Percentiles rank a stretch among this genome's conserved stretches.
Evolutionary conservation across 75 land plant genomes (phyloP).

Genomic region (Pinus tabuliformis): DNA sequence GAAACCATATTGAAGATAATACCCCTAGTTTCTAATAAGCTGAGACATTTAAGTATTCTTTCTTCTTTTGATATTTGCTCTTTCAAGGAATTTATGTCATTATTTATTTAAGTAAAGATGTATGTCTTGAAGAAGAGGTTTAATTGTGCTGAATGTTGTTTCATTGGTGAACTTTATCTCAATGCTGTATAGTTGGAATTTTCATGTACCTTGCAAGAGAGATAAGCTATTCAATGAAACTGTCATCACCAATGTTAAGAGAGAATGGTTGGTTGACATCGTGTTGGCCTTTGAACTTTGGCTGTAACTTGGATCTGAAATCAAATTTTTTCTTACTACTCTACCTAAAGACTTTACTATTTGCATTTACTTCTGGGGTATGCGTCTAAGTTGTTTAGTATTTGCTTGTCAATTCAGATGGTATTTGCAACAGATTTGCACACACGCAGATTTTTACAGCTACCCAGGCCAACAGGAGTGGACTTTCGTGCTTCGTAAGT

Average conservation of each 20-base stretch:
- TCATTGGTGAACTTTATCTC: neutral
- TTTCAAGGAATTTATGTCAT: neutral
- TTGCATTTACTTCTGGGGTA: neutral
- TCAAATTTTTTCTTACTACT: neutral
- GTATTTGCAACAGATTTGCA: conserved; percentile 92
- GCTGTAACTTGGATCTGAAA: neutral
- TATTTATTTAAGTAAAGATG: neutral
- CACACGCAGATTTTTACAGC: conserved; percentile 79
- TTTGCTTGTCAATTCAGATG: conserved; percentile 47
- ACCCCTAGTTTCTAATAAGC: neutral
- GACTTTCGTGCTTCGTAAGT: conserved; percentile 99
- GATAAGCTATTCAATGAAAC: neutral
- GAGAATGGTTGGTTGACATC: neutral
- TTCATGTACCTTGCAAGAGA: neutral
- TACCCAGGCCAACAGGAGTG: conserved; percentile 90
- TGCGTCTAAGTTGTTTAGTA: neutral
- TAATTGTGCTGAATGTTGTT: neutral
- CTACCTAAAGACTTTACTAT: neutral
- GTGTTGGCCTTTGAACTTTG: neutral
- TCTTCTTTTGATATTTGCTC: neutral
- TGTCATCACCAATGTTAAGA: neutral
- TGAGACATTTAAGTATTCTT: neutral
- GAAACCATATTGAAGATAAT: no score
- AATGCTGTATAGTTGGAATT: no score
- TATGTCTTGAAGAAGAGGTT: neutral